Conservation (phyloP, 1,139 yeast species). For the Candida smagusa region DNA sequence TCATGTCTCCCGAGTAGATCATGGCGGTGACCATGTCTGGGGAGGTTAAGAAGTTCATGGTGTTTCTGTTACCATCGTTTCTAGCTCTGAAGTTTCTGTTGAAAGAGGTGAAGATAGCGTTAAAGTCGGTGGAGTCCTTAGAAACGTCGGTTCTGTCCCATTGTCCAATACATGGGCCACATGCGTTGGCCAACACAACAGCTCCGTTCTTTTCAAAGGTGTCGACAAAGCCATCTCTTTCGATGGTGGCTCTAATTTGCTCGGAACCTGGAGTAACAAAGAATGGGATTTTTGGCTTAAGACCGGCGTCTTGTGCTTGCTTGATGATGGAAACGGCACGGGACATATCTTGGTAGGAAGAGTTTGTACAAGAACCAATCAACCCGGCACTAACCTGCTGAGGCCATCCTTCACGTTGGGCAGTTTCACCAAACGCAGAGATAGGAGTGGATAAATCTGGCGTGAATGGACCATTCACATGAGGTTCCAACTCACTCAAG, state of each 20-base stretch:
- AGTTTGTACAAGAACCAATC: slow-evolving; percentile 97
- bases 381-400: slow-evolving; percentile 78
- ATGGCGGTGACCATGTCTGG: slow-evolving; percentile 97
- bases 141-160: slow-evolving; percentile 82
- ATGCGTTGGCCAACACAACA: slow-evolving; percentile 89
- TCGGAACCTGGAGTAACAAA: slow-evolving; percentile 99
- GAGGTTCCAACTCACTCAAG: slow-evolving; percentile 75
- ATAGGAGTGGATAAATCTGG: slow-evolving; percentile 91
- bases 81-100: slow-evolving; percentile 96
- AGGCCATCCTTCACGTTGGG: slow-evolving; percentile 78
- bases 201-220: slow-evolving; percentile 86
- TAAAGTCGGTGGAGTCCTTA: slow-evolving; percentile 61
- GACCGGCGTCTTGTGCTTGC: slow-evolving; percentile 82
- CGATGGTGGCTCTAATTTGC: slow-evolving; percentile 95
- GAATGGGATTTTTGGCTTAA: slow-evolving; percentile 89
- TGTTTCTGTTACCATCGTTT: slow-evolving; percentile 95
- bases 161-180: slow-evolving; percentile 99
- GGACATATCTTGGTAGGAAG: slow-evolving; percentile 96
- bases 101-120: slow-evolving; percentile 91
- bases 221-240: slow-evolving; percentile 84
- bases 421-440: slow-evolving; percentile 62
- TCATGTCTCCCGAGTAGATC: slow-evolving; percentile 89
- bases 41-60: slow-evolving; percentile 94
- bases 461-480: slow-evolving; percentile 91
- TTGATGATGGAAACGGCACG: slow-evolving; percentile 84